Conservation (phyloP, 805 yeast genomes). For the Sporopachydermia quercuum region DNA sequence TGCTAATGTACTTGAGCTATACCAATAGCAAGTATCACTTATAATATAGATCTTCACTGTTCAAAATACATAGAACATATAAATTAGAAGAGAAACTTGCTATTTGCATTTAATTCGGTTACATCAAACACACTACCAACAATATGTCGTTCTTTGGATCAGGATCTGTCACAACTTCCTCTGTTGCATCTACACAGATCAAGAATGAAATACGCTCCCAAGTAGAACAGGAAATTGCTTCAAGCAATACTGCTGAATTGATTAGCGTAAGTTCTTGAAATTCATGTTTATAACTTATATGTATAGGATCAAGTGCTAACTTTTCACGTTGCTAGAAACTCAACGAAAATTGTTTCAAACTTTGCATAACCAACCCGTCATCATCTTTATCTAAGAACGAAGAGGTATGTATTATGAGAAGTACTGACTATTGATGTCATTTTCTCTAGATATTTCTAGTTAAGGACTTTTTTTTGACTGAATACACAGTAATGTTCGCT, state of each 20-base stretch:
- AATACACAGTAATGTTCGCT: no score
- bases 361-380: not conserved
- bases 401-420: not conserved
- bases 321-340: not conserved
- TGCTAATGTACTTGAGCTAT: no score
- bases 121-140: no score
- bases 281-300: not conserved
- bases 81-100: no score
- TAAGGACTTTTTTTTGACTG: no score
- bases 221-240: not conserved
- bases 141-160: not conserved
- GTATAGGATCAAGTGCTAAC: not conserved
- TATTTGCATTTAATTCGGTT: no score
- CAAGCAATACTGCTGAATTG: constrained; percentile 1
- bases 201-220: not conserved
- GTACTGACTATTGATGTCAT: no score
- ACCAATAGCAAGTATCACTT: no score
- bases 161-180: not conserved
- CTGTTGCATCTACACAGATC: not conserved
- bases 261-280: not conserved
- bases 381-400: not conserved
- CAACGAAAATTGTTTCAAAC: not conserved
- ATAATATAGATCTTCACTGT: no score
- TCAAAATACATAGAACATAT: no score
- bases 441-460: not conserved